Conservation (phyloP, 768 basidiomycete genomes). For the Austroboletus festivus region DNA sequence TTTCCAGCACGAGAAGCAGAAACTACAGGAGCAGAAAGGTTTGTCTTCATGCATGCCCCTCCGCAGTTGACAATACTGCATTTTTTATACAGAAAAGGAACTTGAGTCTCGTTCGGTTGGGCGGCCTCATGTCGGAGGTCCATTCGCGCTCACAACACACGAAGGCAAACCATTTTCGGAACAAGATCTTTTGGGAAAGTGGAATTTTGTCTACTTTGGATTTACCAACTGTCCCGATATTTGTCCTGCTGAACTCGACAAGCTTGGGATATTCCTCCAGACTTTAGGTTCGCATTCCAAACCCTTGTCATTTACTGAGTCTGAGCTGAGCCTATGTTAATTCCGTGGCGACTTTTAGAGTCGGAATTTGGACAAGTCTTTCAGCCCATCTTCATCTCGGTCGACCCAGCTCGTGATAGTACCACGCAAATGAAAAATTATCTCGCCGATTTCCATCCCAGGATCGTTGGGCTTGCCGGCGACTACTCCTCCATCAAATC, state of each 20-base stretch:
- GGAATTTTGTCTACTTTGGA: constrained; percentile 95
- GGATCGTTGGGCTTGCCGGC: constrained; percentile 85
- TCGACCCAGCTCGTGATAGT: constrained; percentile 91
- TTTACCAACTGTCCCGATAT: constrained; percentile 99
- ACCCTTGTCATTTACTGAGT: background rate
- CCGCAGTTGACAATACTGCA: too few species aligned
- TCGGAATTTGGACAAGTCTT: constrained; percentile 67
- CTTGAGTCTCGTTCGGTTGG: constrained; percentile 71
- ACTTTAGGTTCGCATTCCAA: constrained; percentile 53
- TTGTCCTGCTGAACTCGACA: constrained; percentile 96
- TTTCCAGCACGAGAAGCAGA: constrained; percentile 83
- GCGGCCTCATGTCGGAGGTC: constrained; percentile 86
- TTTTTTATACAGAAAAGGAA: constrained; percentile 83
- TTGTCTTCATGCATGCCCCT: too few species aligned
- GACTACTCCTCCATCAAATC: constrained; percentile 81
- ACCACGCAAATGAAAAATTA: constrained; percentile 59
- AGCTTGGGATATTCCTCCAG: constrained; percentile 77
- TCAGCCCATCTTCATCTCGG: constrained; percentile 91
- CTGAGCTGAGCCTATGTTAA: too few species aligned
- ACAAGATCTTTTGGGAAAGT: constrained; percentile 80
- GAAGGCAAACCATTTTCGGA: constrained; percentile 74
- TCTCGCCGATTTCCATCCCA: constrained; percentile 85
- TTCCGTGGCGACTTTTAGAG: constrained; percentile 50
- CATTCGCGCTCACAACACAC: constrained; percentile 74
- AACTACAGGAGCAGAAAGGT: constrained; percentile 76